phyloP scores from a whole-genome alignment of 768 basidiomycete genomes.

The Leucosporidium creatinivorum region DNA sequence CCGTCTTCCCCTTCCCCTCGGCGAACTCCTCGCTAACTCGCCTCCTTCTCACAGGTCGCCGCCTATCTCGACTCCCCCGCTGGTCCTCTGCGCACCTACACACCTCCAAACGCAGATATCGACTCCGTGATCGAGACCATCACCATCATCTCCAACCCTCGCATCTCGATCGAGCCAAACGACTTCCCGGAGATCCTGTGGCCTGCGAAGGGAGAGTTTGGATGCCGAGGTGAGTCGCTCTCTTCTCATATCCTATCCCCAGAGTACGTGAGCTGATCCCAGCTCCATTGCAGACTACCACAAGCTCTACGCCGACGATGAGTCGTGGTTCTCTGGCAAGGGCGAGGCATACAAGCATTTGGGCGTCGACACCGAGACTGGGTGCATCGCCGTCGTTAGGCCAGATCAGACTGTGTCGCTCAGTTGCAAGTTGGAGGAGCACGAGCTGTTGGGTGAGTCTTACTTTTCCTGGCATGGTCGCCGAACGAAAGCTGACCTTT shows the following conservation, averaged over 20 bases:
- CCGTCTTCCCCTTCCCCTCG: no score
- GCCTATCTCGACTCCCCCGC: constrained; percentile 39
- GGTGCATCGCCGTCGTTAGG: constrained; percentile 16
- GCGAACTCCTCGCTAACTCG: neutral
- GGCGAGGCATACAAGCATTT: constrained; percentile 18
- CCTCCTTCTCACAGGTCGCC: constrained; percentile 35
- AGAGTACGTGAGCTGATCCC: neutral
- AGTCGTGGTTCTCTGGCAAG: neutral
- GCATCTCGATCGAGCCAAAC: constrained; percentile 8
- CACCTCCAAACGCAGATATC: constrained; percentile 34
- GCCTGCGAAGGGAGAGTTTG: constrained; percentile 16
- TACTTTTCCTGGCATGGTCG: constrained; percentile 2
- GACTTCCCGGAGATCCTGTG: constrained; percentile 14
- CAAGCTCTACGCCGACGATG: constrained; percentile 21
- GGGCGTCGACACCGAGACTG: constrained; percentile 13
- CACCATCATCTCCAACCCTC: constrained; percentile 36
- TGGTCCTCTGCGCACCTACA: constrained; percentile 41
- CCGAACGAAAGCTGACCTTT: no score
- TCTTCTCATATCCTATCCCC: neutral
- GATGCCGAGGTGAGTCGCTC: constrained; percentile 13
- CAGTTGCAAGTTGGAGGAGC: constrained; percentile 10
- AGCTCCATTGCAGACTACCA: constrained; percentile 7
- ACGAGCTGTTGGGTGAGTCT: neutral
- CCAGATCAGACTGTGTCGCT: constrained; percentile 27
- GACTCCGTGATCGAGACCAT: constrained; percentile 41